Evolutionary conservation across 2,329 filamentous ascomycete species (phyloP), one percentile per base, ranked within the genome.

Genomic region (Lachnum nothofagi): DNA sequence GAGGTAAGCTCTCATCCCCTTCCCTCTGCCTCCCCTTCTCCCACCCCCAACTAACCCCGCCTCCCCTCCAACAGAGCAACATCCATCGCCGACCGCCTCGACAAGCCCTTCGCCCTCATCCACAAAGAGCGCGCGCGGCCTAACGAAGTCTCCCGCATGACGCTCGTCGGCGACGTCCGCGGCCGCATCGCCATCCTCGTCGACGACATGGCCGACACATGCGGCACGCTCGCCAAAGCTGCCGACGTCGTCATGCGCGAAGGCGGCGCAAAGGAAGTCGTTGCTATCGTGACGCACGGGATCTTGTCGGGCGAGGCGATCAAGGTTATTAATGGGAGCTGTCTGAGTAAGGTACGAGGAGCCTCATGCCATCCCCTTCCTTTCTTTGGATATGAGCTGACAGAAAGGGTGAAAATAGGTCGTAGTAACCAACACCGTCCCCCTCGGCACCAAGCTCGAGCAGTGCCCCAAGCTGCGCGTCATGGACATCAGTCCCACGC

Each of bases 171-270:
- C 58, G 90, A 94, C 58, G 93, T 97, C 40, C 79, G 83, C 58
- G 87, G 88, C 71, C 93, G 93, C 73, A 84, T 91, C 24, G 91
- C 91, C 52, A 96, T 98, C 64, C 83, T 98, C 42, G 91, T 98
- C 41, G 91, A 97, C 67, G 91, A 97, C 67, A 96, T 97, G 89
- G 91, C 91, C 25, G 91, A 97, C 66, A 96, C 91, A 3, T 96
- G 91, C 68, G 90, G 90, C 59, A 95, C 89, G 1, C 74, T 87
- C 10, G 81, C 78, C 67, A 97, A 97, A 73, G 93, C 91, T 2
- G 93, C 91, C 14, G 84, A 88, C 49, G 91, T 91, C 0, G 80
- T 97, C 44, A 88, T 91, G 68, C n/a, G 79, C 88, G 61, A 85
- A 96, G 63, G 88, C 89, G 25, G 91, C 93, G 1, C 82, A 82